A percentile compares a stretch with the other conserved stretches of the same genome.
Conservation (phyloP, 228 moss, liverwort and hornwort species). For the Sphagnum fallax region DNA sequence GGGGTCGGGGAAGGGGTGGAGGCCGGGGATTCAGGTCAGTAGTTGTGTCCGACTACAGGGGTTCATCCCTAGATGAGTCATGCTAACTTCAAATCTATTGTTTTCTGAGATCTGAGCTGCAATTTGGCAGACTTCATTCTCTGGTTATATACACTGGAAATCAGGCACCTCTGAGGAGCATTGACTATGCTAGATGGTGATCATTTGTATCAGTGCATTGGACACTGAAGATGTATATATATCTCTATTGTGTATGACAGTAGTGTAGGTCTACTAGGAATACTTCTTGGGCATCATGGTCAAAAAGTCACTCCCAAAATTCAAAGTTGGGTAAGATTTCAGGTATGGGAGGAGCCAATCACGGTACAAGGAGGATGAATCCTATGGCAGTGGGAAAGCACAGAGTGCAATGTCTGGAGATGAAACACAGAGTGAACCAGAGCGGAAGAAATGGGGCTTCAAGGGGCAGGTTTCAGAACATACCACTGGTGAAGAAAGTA, state of each 20-base stretch:
- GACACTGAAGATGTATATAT: too few relatives aligned
- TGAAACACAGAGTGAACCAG: constrained; percentile 53
- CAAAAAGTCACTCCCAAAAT: neutral
- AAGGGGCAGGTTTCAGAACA: constrained; percentile 26
- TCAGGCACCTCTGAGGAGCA: too few relatives aligned
- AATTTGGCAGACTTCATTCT: too few relatives aligned
- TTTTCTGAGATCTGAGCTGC: too few relatives aligned
- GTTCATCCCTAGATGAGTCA: too few relatives aligned
- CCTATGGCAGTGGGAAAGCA: constrained; percentile 43
- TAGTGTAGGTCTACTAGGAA: too few relatives aligned
- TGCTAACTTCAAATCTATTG: too few relatives aligned
- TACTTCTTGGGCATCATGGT: too few relatives aligned
- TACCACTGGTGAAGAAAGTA: constrained; percentile 45
- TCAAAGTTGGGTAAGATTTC: constrained; percentile 3
- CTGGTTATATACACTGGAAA: too few relatives aligned
- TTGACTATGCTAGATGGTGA: too few relatives aligned
- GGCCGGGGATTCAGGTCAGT: constrained; percentile 39
- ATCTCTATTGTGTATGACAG: too few relatives aligned
- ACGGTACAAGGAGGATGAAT: constrained; percentile 38
- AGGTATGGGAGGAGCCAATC: constrained; percentile 47
- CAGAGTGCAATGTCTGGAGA: constrained; percentile 46
- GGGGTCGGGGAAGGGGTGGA: constrained; percentile 54
- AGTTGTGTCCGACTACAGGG: neutral
- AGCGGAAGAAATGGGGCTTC: constrained; percentile 31
- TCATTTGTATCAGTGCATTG: too few relatives aligned